Conservation (phyloP, 805 yeast species). For the Saccharomyces paradoxus region DNA sequence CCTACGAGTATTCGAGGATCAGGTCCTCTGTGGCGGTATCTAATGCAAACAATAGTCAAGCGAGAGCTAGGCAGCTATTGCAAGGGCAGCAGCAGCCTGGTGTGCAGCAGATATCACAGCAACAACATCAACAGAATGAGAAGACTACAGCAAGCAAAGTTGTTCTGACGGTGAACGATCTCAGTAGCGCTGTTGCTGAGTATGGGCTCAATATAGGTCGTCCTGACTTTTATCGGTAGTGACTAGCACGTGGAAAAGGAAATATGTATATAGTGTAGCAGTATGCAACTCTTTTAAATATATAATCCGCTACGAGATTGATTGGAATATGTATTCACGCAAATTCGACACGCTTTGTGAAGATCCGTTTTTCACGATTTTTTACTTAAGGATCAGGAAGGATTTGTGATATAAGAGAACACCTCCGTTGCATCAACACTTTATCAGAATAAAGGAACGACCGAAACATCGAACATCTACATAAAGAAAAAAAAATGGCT, state of each 20-base stretch:
- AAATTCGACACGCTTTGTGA: neutral
- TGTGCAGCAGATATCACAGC: slow-evolving; percentile 31
- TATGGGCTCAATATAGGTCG: slow-evolving; percentile 84
- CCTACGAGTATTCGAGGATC: slow-evolving; percentile 89
- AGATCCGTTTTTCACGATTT: neutral
- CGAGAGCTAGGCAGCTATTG: slow-evolving; percentile 67
- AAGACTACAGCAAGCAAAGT: slow-evolving; percentile 51
- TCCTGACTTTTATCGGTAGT: slow-evolving; percentile 85
- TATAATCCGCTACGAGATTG: neutral
- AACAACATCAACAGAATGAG: slow-evolving; percentile 39
- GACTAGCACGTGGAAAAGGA: neutral
- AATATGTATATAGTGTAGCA: slow-evolving; percentile 1
- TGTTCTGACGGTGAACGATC: slow-evolving; percentile 85
- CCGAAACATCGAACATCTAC: neutral
- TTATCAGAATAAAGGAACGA: neutral
- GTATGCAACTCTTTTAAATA: neutral
- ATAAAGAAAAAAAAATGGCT: slow-evolving; percentile 40
- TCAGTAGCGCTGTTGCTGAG: slow-evolving; percentile 86
- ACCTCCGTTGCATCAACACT: neutral
- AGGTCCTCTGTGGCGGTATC: slow-evolving; percentile 84
- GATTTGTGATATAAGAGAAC: neutral
- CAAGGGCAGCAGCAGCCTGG: slow-evolving; percentile 52
- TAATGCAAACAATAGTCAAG: slow-evolving; percentile 77
- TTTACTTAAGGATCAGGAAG: neutral
- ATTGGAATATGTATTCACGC: neutral